Base-by-base conservation (phyloP, 2,329 filamentous ascomycete genomes). In the Fusarium euwallaceae region DNA sequence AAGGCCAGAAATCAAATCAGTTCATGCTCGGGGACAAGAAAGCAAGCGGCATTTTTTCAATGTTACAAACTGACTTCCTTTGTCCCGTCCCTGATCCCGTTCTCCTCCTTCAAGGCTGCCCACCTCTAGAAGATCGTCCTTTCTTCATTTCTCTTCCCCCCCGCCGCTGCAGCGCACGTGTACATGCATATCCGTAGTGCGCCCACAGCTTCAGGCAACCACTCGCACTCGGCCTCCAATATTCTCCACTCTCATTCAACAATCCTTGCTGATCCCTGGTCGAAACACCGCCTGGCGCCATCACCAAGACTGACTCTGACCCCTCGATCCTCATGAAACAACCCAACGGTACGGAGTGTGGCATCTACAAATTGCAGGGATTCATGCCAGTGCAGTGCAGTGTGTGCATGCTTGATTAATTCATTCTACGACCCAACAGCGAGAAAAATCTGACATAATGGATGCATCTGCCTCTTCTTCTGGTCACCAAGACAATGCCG, bases 201-300 rank as follows among this genome's bases (percentile, higher is more conserved):
- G 41, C 60, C 56, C 48, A 53, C 48, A 64, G 60, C 55, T 69
- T 45, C 48, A 68, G 63, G 62, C 43, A 71, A 34, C 69, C 64
- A 69, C 67, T 70, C 66, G 53, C 64, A 69, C 67, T 67, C 59
- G 53, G 34, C 34, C 63, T 55, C 56, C 14, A 56, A 22, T 56
- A 36, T 37, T 59, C 67, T 63, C 69, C 67, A 69, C 72, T 45
- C 41, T 53, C 61, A 69, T 72, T 64, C 61, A 69, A 72, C 64
- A 60, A 64, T 64, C 66, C 53, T 27, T 55, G 59, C 69, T 69
- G 72, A 73, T 75, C 72, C 56, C 72, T 72, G 45, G 69, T 61
- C 48, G 48, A 68, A 62, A 51, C 71, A 65, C 67, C 36, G 27
- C 51, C 62, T 65, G 68, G 72, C 67, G 60, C 60, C 67, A 71